phyloP scores from a whole-genome alignment of 2,329 filamentous ascomycete genomes.

The Fusarium metavorans region DNA sequence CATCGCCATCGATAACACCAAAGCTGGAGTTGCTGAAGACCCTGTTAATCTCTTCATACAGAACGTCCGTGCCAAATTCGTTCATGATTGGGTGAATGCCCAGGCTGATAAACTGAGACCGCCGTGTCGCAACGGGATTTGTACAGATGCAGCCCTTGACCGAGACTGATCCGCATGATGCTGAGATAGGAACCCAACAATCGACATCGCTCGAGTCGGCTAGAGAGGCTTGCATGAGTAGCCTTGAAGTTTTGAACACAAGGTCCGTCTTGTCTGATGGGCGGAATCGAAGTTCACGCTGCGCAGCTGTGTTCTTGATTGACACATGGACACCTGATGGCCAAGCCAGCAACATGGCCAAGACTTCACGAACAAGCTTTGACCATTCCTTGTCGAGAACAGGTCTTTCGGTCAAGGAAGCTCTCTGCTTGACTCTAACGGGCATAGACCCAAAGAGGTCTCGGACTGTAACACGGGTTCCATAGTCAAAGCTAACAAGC shows the following conservation, averaged over 20 bases:
- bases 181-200: conserved; percentile 79
- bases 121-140: conserved; percentile 76
- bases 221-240: conserved; percentile 76
- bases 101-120: conserved; percentile 84
- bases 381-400: conserved; percentile 74
- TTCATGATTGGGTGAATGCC: conserved; percentile 75
- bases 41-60: conserved; percentile 84
- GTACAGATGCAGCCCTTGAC: conserved; percentile 80
- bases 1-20: conserved; percentile 67
- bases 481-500: conserved; percentile 69
- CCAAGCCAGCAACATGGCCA: conserved; percentile 79
- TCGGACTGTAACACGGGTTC: conserved; percentile 80
- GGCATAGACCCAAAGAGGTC: conserved; percentile 93
- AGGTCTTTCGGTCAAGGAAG: conserved; percentile 63
- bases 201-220: conserved; percentile 63
- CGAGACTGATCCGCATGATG: conserved; percentile 69
- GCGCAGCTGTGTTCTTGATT: conserved; percentile 63
- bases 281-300: conserved; percentile 55
- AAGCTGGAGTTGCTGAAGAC: conserved; percentile 84
- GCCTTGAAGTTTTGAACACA: conserved; percentile 51
- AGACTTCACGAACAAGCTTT: conserved; percentile 67
- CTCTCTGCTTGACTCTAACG: conserved; percentile 86
- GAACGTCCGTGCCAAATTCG: conserved; percentile 67
- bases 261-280: conserved; percentile 37
- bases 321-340: conserved; percentile 66